phyloP scores from a whole-genome alignment of 2,329 filamentous ascomycete species.

The Alternaria brassicicola region DNA sequence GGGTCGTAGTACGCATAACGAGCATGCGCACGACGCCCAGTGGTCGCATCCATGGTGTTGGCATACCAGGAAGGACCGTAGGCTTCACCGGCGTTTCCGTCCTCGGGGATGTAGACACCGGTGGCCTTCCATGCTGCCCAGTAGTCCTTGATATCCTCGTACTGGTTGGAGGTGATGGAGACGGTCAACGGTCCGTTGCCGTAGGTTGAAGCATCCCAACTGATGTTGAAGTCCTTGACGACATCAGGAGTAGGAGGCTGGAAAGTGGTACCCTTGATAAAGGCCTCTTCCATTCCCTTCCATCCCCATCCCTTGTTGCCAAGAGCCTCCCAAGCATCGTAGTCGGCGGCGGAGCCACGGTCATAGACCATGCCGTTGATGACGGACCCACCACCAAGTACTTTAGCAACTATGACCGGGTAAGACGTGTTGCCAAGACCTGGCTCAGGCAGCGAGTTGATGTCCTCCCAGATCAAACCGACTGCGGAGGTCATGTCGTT shows the following conservation, averaged over 20 bases:
- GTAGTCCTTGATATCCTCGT: slow-evolving; percentile 34
- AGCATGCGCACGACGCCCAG: slow-evolving; percentile 31
- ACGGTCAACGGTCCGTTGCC: slow-evolving; percentile 35
- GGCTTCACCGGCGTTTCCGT: slow-evolving; percentile 34
- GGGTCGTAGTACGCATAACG: slow-evolving; percentile 42
- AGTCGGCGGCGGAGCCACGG: slow-evolving; percentile 42
- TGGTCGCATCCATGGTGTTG: slow-evolving; percentile 38
- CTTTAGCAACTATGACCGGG: slow-evolving; percentile 32
- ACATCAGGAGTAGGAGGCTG: slow-evolving; percentile 28
- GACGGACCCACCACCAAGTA: slow-evolving; percentile 36
- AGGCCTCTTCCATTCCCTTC: slow-evolving; percentile 50
- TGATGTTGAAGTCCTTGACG: slow-evolving; percentile 33
- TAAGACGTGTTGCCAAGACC: slow-evolving; percentile 29
- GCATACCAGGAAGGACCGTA: slow-evolving; percentile 32
- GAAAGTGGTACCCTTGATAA: slow-evolving; percentile 38
- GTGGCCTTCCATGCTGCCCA: slow-evolving; percentile 33
- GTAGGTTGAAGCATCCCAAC: slow-evolving; percentile 32
- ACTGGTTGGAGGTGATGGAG: slow-evolving; percentile 37
- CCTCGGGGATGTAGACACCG: slow-evolving; percentile 22
- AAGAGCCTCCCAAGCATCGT: slow-evolving; percentile 63
- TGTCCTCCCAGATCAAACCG: slow-evolving; percentile 29
- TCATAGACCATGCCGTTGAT: slow-evolving; percentile 49
- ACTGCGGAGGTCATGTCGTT: slow-evolving; percentile 29
- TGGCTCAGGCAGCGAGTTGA: slow-evolving; percentile 31
- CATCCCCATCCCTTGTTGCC: slow-evolving; percentile 66